Percentiles rank a stretch among this genome's conserved stretches.
These are phyloP conservation scores for Smittium culicis DNA, from an alignment of 371 early-diverging fungal genomes.

Conservation along the genomic window DNA sequence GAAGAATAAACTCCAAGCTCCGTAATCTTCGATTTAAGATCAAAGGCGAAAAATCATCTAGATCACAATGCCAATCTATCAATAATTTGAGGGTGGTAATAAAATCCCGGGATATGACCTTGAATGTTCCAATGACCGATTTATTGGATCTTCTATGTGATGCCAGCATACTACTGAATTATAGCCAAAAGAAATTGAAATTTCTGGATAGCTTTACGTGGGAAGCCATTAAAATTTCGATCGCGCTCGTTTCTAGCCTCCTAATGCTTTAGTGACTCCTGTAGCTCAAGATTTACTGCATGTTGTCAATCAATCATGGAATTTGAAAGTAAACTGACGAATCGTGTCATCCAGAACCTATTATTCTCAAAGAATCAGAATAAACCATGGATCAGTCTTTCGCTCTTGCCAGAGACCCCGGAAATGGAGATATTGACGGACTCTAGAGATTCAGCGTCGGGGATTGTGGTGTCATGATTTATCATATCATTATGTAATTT, in stretches of 20 bases:
- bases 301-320: conserved; percentile 1
- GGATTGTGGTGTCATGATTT: neutral
- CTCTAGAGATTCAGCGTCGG: neutral
- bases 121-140: neutral
- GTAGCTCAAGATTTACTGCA: neutral
- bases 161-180: neutral
- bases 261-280: neutral
- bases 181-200: neutral
- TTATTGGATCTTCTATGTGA: neutral
- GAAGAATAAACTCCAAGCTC: conserved; percentile 18
- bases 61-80: conserved; percentile 26
- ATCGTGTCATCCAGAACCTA: conserved; percentile 1
- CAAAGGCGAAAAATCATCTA: conserved; percentile 18
- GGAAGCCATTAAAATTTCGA: neutral
- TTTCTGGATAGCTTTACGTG: conserved; percentile 13
- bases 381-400: neutral
- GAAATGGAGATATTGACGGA: neutral
- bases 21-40: conserved; percentile 21
- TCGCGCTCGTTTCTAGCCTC: neutral
- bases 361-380: neutral
- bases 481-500: too few species aligned
- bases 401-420: neutral
- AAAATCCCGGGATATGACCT: conserved; percentile 15
- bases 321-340: neutral
- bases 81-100: conserved; percentile 26